Evolutionary conservation across 768 basidiomycete species (phyloP), one percentile per base, ranked within the genome.

Genomic region (Amanita brunnescens): DNA sequence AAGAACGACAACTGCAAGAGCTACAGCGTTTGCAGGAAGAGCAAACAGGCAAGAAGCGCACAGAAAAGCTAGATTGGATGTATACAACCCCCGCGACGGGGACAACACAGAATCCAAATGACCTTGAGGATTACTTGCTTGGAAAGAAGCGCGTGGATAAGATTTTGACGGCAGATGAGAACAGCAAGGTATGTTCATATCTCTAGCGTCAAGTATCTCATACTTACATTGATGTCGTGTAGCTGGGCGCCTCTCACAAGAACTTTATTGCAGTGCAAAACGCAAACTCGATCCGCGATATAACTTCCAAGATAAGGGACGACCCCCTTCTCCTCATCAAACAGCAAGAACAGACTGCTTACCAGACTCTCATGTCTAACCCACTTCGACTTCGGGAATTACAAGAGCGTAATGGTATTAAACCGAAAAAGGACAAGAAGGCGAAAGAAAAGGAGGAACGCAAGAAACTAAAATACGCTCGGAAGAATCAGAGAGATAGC

Each of bases 101-200:
- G n/a, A 85, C 76, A 54, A 85, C 72, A 48, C 81, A 87, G 59
- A 93, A 92, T 62, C 65, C 86, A 29, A 95, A 92, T 59, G 95
- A 98, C 55, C 67, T 98, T 58, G 96, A 99, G 71, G 92, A 94
- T 59, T 99, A 99, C 65, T 71, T 99, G 1, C 76, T 99, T 26
- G 96, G 96, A 21, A 98, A 97, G 80, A 96, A 94, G 71, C 73
- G 96, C 54, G 95, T 99, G 1, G 96, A 99, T 66, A 93, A 97
- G 70, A 88, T 96, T 26, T 67, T 99, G 58, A 91, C 81, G 21
- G 92, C 82, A 23, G 89, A 91, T 61, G 94, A 98, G 60, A 86
- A 94, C 62, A 91, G 87, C 58, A 93, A 90, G 79, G 85, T 83
- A 55, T 40, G 70, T 60, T 30, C 6, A 30, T 9, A 34, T 33